Base-by-base conservation (phyloP, 306 rosid species). In the Casuarina cunninghamiana region DNA sequence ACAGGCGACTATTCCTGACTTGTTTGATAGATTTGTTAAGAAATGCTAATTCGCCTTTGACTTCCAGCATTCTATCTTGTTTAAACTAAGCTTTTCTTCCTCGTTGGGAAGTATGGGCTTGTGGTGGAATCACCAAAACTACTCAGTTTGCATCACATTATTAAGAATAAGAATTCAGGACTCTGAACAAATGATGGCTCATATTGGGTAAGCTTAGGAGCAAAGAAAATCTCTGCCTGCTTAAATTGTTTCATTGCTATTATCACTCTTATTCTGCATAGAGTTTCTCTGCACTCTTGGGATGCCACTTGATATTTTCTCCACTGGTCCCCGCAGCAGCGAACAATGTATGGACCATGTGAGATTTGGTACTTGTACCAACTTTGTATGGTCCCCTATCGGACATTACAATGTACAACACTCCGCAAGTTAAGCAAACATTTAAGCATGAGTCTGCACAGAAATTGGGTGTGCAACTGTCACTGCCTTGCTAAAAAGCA, bases 1-100 rank as follows among this genome's bases (percentile, higher is more conserved):
- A 78, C 51, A 69, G 58, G 67, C 26, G 75, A 73, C 77, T 61
- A 88, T 82, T 77, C 68, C 81, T 53, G 37, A 42, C 48, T 78
- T 70, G 75, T 51, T 62, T 45, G 84, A 82, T 55, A 48, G 75
- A 72, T 80, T 77, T 50, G 71, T 49, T 42, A 73, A 75, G 55
- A 74, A 70, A 75, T 65, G 12, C 79, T 70, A 26, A 41, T 63
- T 79, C 75, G 77, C 83, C 17, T 53, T 69, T 55, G 66, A 71
- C 73, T 53, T 21, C 54, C 21, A 26, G 8, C 51, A 46, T 16
- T 42, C 3, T 41, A 32, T 67, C 71, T 6, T 41, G 71, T 17
- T 66, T 66, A 8, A 15, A 16, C 50, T 3, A 8, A 35, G 43
- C 41, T 61, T 26, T 35, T 12, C 43, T 35, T 61, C 68, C 68